Percentiles rank a stretch among this genome's conserved stretches.
Conservation (phyloP, 2,329 filamentous ascomycete genomes). For the Ophidiomyces ophidiicola region DNA sequence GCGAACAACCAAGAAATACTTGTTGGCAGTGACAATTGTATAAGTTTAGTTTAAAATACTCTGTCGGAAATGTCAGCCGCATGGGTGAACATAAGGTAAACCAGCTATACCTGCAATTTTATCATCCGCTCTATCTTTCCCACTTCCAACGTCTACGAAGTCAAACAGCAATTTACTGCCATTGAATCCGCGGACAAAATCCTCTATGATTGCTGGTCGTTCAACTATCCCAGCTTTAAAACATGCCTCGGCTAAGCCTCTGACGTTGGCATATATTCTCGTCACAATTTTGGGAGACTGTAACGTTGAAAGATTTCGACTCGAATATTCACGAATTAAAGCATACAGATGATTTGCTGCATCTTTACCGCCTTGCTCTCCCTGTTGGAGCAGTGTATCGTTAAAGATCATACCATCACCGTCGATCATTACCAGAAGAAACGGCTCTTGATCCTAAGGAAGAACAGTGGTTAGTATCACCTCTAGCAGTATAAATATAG, state of each 20-base stretch:
- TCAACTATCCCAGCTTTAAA: constrained; percentile 36
- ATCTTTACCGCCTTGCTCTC: constrained; percentile 41
- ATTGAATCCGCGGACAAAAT: constrained; percentile 47
- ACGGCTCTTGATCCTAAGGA: constrained; percentile 41
- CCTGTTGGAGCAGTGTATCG: constrained; percentile 39
- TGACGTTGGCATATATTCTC: constrained; percentile 44
- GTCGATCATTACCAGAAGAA: constrained; percentile 44
- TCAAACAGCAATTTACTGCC: constrained; percentile 40
- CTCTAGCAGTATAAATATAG: constrained; percentile 1
- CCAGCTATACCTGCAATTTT: constrained; percentile 39
- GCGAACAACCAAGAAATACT: constrained; percentile 48
- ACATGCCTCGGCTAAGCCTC: constrained; percentile 39
- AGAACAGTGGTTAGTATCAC: constrained; percentile 6
- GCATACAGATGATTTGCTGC: constrained; percentile 41
- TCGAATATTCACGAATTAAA: constrained; percentile 34
- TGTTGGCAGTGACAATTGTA: constrained; percentile 50
- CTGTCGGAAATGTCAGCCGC: constrained; percentile 24
- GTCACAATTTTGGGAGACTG: constrained; percentile 39
- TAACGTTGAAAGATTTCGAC: constrained; percentile 31
- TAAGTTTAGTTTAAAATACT: constrained; percentile 43
- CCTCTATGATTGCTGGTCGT: constrained; percentile 33
- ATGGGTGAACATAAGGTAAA: constrained; percentile 3
- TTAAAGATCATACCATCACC: constrained; percentile 46
- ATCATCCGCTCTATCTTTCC: constrained; percentile 36
- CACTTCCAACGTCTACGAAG: constrained; percentile 38